Evolutionary conservation across 768 basidiomycete species (phyloP).

Genomic region (Amanita fuliginea): DNA sequence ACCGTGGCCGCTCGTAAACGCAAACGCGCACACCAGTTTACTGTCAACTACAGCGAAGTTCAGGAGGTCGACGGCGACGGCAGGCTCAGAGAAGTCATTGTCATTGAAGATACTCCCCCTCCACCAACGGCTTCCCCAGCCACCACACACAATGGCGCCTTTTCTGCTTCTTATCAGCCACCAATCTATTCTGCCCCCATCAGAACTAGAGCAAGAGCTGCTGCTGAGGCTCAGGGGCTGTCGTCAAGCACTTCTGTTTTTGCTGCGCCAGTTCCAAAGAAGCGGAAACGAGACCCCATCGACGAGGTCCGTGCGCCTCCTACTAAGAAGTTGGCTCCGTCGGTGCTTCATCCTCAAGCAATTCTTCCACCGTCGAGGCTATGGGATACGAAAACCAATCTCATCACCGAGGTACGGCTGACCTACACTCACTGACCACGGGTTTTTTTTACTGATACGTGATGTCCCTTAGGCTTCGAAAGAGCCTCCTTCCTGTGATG

Average conservation of each 20-base stretch:
- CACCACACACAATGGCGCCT: conserved; percentile 57
- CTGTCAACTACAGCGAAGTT: conserved; percentile 80
- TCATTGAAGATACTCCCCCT: conserved; percentile 87
- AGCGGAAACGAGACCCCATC: conserved; percentile 68
- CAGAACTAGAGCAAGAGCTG: conserved; percentile 75
- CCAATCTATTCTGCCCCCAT: conserved; percentile 67
- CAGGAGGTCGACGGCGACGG: conserved; percentile 78
- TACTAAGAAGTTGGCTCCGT: conserved; percentile 48
- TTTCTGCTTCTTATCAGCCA: conserved; percentile 73
- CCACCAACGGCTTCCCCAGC: conserved; percentile 74
- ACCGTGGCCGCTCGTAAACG: conserved; percentile 69
- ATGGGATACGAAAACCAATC: conserved; percentile 57
- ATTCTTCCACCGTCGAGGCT: conserved; percentile 43
- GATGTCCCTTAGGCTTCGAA: conserved; percentile 39
- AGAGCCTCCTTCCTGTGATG: conserved; percentile 71
- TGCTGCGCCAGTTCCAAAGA: conserved; percentile 68
- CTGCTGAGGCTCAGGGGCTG: conserved; percentile 73
- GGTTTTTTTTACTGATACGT: conserved; percentile 17
- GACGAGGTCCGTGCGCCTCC: conserved; percentile 63
- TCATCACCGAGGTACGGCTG: conserved; percentile 49
- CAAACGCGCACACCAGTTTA: conserved; percentile 71
- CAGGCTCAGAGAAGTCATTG: conserved; percentile 74
- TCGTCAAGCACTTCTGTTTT: conserved; percentile 55
- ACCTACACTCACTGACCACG: conserved; percentile 10
- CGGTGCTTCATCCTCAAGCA: conserved; percentile 38